phyloP scores from a whole-genome alignment of 805 yeast genomes.

The Lachancea waltii region DNA sequence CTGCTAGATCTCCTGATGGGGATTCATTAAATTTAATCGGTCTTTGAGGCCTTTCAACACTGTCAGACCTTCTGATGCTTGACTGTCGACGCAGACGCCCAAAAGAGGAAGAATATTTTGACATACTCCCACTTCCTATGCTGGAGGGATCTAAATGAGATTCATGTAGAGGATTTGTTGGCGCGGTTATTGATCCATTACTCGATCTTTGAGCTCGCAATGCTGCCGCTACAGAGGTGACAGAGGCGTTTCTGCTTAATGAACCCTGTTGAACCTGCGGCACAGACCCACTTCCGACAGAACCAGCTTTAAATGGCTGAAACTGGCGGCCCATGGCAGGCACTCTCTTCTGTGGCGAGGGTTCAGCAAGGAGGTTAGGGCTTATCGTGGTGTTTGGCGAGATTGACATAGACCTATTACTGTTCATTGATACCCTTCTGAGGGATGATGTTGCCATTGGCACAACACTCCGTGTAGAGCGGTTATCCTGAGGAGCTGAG shows the following conservation, averaged over 20 bases:
- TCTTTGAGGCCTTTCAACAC: slow-evolving; percentile 21
- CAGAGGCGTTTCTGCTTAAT: slow-evolving; percentile 39
- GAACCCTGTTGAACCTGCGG: slow-evolving; percentile 25
- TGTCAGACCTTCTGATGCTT: slow-evolving; percentile 33
- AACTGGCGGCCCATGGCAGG: slow-evolving; percentile 22
- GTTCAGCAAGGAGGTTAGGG: slow-evolving; percentile 16
- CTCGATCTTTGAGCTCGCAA: slow-evolving; percentile 38
- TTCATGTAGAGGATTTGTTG: slow-evolving; percentile 18
- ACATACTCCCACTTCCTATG: slow-evolving; percentile 39
- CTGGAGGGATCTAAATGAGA: slow-evolving; percentile 29
- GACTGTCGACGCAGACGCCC: slow-evolving; percentile 58
- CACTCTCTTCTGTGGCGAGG: slow-evolving; percentile 18
- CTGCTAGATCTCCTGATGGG: slow-evolving; percentile 45
- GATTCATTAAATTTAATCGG: slow-evolving; percentile 28
- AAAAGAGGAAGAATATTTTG: slow-evolving; percentile 66
- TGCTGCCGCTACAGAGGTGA: slow-evolving; percentile 37
- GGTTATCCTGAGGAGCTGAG: not conserved
- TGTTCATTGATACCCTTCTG: slow-evolving; percentile 11
- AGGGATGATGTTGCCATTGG: slow-evolving; percentile 4
- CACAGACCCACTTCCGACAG: slow-evolving; percentile 27
- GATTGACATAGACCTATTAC: slow-evolving; percentile 19
- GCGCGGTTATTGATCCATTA: slow-evolving; percentile 29
- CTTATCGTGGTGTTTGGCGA: slow-evolving; percentile 22
- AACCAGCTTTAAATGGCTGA: slow-evolving; percentile 36
- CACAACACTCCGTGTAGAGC: slow-evolving; percentile 1